phyloP scores from a whole-genome alignment of 2,329 filamentous ascomycete genomes.

The Amauroascus verrucosus region DNA sequence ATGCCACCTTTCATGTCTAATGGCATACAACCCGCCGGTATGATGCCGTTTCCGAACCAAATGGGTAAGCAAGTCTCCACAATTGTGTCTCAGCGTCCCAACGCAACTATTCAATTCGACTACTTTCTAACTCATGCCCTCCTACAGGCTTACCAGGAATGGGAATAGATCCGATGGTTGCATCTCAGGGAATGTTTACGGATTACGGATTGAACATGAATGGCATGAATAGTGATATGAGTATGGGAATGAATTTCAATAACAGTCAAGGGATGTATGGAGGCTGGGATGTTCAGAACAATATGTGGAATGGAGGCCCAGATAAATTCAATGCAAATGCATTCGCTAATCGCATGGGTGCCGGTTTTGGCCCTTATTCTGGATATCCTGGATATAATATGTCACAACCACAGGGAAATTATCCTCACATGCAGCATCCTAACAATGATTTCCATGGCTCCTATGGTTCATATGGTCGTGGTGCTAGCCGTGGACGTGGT shows the following conservation, averaged over 20 bases:
- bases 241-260: conserved; percentile 57
- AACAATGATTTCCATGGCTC: conserved; percentile 61
- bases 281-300: conserved; percentile 63
- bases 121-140: neutral
- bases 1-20: conserved; percentile 53
- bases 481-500: conserved; percentile 55
- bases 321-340: conserved; percentile 85
- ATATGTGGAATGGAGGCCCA: conserved; percentile 40
- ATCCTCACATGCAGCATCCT: conserved; percentile 50
- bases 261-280: conserved; percentile 55
- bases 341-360: conserved; percentile 61
- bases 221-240: conserved; percentile 66
- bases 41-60: conserved; percentile 61
- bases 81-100: neutral
- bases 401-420: conserved; percentile 71
- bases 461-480: conserved; percentile 58
- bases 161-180: conserved; percentile 59
- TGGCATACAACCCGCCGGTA: conserved; percentile 34
- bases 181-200: conserved; percentile 42
- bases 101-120: neutral
- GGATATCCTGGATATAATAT: conserved; percentile 58
- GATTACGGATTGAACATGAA: conserved; percentile 66
- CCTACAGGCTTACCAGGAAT: conserved; percentile 44
- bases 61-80: conserved; percentile 83
- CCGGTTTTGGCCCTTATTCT: conserved; percentile 71